phyloP scores from a whole-genome alignment of 139 green algal species.

The Volvox reticuliferus region DNA sequence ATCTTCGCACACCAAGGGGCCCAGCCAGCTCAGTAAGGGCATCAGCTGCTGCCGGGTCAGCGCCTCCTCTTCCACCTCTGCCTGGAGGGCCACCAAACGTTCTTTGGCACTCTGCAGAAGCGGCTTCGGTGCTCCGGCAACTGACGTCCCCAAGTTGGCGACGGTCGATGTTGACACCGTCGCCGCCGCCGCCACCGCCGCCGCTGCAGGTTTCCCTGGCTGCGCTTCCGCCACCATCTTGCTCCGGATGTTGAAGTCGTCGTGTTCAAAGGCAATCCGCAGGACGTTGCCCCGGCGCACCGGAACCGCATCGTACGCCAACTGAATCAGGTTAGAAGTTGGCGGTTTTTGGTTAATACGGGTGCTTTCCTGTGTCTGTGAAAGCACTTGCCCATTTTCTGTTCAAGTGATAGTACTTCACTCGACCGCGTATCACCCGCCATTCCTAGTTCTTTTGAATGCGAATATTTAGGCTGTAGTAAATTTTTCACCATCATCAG shows the following conservation, averaged over 20 bases:
- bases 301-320: constrained; percentile 3
- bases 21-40: constrained; percentile 33
- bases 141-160: not conserved
- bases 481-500: too few species aligned
- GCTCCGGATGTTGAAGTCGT: constrained; percentile 44
- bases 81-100: constrained; percentile 31
- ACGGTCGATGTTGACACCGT: not conserved
- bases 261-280: constrained; percentile 40
- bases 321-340: not conserved
- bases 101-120: not conserved
- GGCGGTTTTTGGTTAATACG: too few species aligned
- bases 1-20: constrained; percentile 4
- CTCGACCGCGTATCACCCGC: too few species aligned
- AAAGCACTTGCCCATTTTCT: too few species aligned
- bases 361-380: too few species aligned
- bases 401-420: too few species aligned
- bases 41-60: constrained; percentile 19
- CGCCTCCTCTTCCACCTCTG: constrained; percentile 4
- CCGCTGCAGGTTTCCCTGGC: not conserved
- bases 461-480: too few species aligned
- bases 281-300: constrained; percentile 17
- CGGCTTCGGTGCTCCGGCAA: not conserved
- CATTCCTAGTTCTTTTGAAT: too few species aligned
- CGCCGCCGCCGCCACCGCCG: not conserved
- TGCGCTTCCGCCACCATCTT: not conserved